phyloP scores from a whole-genome alignment of 768 basidiomycete genomes.

The Lanmaoa rubissima region DNA sequence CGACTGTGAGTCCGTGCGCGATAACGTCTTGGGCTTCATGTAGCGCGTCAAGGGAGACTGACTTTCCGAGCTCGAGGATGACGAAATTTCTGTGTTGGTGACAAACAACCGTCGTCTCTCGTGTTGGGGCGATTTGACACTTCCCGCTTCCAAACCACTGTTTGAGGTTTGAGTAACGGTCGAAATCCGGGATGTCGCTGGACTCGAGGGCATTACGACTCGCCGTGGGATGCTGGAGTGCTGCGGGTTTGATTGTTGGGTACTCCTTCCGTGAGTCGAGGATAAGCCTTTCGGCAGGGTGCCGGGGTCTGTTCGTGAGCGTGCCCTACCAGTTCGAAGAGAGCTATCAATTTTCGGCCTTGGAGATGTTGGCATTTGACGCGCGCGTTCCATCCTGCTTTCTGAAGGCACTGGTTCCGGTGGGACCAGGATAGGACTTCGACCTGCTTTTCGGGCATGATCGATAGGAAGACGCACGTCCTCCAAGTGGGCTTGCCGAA shows the following conservation, averaged over 20 bases:
- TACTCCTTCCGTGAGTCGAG: conserved; percentile 1
- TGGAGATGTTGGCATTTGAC: conserved; percentile 4
- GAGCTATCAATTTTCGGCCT: conserved; percentile 10
- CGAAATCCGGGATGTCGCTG: conserved; percentile 13
- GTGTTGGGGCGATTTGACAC: conserved; percentile 23
- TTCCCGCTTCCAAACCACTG: conserved; percentile 31
- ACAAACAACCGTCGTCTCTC: conserved; percentile 43
- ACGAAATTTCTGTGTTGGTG: conserved; percentile 42
- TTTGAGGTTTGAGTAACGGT: conserved; percentile 5
- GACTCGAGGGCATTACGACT: conserved; percentile 14
- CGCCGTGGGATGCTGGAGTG: conserved; percentile 30
- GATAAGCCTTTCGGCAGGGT: conserved; percentile 10
- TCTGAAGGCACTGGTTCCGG: conserved; percentile 6
- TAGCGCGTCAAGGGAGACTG: conserved; percentile 22
- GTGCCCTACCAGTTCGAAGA: conserved; percentile 23
- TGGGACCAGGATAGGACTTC: conserved; percentile 9
- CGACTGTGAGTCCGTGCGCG: conserved; percentile 21
- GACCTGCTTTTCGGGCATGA: conserved; percentile 11
- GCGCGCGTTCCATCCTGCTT: conserved; percentile 6
- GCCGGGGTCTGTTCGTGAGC: conserved; percentile 33
- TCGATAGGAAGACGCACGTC: conserved; percentile 4
- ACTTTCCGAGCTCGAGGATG: conserved; percentile 43
- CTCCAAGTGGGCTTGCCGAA: conserved; percentile 8
- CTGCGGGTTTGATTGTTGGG: conserved; percentile 10
- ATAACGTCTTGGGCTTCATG: conserved; percentile 14